phyloP scores from a whole-genome alignment of 208 protist genomes.

The Acanthamoeba castellanii region DNA sequence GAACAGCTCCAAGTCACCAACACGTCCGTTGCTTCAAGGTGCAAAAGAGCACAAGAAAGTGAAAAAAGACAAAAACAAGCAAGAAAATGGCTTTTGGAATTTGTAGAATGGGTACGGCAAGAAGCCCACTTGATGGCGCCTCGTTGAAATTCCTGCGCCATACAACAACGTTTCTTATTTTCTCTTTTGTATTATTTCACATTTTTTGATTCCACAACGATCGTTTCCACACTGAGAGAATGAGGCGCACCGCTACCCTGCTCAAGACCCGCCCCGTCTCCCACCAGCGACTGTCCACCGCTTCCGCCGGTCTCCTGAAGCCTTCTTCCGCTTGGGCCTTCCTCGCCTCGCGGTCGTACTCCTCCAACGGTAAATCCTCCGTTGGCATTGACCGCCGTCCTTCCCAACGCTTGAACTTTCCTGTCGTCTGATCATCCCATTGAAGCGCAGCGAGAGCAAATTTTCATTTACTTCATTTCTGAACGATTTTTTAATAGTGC shows the following conservation, averaged over 20 bases:
- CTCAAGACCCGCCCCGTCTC: slow-evolving; percentile 7
- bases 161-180: too few species aligned
- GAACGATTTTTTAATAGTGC: not conserved
- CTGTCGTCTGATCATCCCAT: too few species aligned
- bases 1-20: too few species aligned
- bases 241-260: slow-evolving; percentile 20
- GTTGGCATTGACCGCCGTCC: not conserved
- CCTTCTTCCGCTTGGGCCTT: not conserved
- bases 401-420: too few species aligned
- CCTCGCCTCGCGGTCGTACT: slow-evolving; percentile 13
- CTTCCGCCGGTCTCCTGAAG: not conserved
- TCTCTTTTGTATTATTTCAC: not conserved
- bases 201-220: not conserved
- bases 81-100: too few species aligned
- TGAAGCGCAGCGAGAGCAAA: not conserved
- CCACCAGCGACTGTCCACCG: not conserved
- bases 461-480: not conserved
- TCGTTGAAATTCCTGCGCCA: too few species aligned
- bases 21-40: too few species aligned
- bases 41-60: too few species aligned
- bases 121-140: too few species aligned
- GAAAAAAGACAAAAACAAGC: too few species aligned
- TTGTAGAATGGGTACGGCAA: too few species aligned
- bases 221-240: not conserved
- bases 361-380: not conserved